Evolutionary conservation across 1,284 basidiomycete genomes (phyloP), one percentile per base, ranked within the genome.

Genomic region (Inonotus obliquus): DNA sequence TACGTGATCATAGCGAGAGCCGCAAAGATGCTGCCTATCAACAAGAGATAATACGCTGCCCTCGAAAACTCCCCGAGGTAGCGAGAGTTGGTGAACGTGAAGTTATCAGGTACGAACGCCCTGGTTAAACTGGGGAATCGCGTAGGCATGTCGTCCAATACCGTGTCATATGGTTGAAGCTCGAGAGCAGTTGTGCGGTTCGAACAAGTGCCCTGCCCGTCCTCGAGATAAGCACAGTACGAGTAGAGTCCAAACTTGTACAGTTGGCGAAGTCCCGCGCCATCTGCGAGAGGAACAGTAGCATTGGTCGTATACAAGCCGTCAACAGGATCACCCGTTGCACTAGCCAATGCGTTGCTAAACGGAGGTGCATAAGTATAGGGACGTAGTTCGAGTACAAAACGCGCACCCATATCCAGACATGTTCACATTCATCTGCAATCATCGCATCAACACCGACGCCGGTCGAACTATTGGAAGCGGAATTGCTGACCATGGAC

Each of bases 221-320:
- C 72, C 65, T 85, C 81, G 67, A 87, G 74, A 69, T 85, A 91
- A 67, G 79, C 89, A 66, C 89, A 92, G 70, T 89, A 82, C 21
- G 84, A 83, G 75, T 92, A 92, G 44, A 92, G 76, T 23, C 90
- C 90, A 66, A 88, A 92, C 62, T 83, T 76, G 74, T 92, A 92
- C 63, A 79, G 72, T 69, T 86, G 81, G 67, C 90, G 84, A 59
- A 92, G 75, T 35, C 90, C 90, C 23, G 76, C 74, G 56, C 75
- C 68, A 54, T 75, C 70, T 59, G 76, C 78, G 2, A 92, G 80
- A 3, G 89, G 86, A 54, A 80, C 78, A 47, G 82, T 82, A 32
- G 82, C 77, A 70, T 91, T 87, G 57, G 71, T 69, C 17, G 86
- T 82, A 72, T 90, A 90, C n/a, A 92, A 76, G 27, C 80, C 82